Evolutionary conservation across 305 asterid species (phyloP).

Genomic region (Fraxinus angustifolia): DNA sequence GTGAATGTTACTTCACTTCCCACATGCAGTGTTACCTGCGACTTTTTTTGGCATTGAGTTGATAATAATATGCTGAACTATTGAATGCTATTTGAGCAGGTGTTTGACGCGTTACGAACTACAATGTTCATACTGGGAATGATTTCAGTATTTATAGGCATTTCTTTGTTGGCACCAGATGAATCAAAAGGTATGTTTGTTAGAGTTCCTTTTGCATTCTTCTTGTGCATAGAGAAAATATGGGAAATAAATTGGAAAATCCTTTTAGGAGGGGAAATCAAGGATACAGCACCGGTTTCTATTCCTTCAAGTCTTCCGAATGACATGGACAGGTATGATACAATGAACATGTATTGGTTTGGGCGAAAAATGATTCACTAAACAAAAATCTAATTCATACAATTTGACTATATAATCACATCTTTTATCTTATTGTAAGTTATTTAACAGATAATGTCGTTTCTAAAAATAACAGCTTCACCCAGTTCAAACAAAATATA

Average conservation of each 20-base stretch:
- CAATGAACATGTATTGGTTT: constrained; percentile 9
- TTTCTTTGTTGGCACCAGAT: constrained; percentile 90
- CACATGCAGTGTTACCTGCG: not conserved
- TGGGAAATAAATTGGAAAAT: constrained; percentile 19
- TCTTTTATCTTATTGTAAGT: not conserved
- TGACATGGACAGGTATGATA: constrained; percentile 64
- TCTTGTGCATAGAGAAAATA: not conserved
- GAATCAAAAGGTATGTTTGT: constrained; percentile 68
- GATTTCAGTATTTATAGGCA: constrained; percentile 85
- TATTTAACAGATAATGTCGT: not conserved
- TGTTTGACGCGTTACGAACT: constrained; percentile 72
- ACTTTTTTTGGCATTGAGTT: not conserved
- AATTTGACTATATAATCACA: not conserved
- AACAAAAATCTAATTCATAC: not conserved
- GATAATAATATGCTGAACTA: constrained; percentile 11
- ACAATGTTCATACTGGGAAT: constrained; percentile 89
- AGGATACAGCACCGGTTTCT: constrained; percentile 57
- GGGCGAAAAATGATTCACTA: not conserved
- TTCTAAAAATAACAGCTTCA: not conserved
- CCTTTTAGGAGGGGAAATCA: constrained; percentile 61
- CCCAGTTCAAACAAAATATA: too few species aligned
- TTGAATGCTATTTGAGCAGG: constrained; percentile 44
- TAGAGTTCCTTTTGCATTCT: not conserved
- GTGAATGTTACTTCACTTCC: not conserved
- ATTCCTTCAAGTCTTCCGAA: constrained; percentile 43